These are phyloP conservation scores for Debaryomyces psychrophilus DNA, from an alignment of 1,139 yeast genomes.

Conservation along the genomic window DNA sequence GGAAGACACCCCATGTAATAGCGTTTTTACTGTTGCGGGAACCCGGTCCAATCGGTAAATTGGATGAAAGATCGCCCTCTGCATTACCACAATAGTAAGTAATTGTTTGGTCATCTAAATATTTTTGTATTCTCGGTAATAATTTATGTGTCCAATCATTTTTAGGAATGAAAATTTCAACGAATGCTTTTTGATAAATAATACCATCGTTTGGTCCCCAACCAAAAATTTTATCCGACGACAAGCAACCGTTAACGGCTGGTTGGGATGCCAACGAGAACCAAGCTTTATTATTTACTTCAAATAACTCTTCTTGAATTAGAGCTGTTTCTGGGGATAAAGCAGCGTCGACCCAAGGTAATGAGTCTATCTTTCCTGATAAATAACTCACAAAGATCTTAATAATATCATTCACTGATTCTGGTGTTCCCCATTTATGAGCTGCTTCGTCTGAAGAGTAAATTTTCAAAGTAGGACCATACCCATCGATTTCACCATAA, in stretches of 20 bases:
- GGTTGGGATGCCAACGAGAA: conserved; percentile 97
- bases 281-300: conserved; percentile 72
- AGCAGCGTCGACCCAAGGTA: conserved; percentile 92
- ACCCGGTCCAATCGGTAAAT: conserved; percentile 42
- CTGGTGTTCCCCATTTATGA: conserved; percentile 84
- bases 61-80: conserved; percentile 59
- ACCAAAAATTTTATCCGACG: conserved; percentile 86
- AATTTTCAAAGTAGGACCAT: conserved; percentile 87
- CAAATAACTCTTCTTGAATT: conserved; percentile 87
- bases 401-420: conserved; percentile 61
- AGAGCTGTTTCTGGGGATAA: conserved; percentile 87
- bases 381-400: conserved; percentile 73
- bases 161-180: conserved; percentile 80
- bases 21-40: conserved; percentile 57
- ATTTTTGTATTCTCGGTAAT: conserved; percentile 52
- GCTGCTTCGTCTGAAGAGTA: conserved; percentile 67
- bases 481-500: conserved; percentile 96
- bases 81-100: conserved; percentile 76
- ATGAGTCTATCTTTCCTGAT: conserved; percentile 69
- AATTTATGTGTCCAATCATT: conserved; percentile 71
- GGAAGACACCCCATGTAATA: conserved; percentile 97
- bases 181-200: conserved; percentile 89
- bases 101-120: conserved; percentile 46
- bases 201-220: conserved; percentile 96
- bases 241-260: conserved; percentile 75